These are phyloP conservation scores for Metschnikowia cubensis DNA, from an alignment of 805 yeast genomes.

Conservation along the genomic window DNA sequence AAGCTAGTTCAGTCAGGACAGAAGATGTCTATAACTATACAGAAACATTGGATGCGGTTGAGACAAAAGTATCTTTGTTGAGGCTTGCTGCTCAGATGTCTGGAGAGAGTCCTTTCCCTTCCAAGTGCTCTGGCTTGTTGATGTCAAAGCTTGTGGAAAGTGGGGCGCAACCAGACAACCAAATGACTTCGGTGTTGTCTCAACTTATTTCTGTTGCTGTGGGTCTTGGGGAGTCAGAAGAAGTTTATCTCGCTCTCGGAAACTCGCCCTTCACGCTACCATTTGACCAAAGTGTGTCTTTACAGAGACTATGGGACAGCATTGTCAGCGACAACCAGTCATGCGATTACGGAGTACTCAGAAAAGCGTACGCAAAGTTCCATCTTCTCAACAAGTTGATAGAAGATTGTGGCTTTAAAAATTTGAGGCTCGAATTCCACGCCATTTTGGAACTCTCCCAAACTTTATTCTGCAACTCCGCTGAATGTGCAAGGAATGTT, in stretches of 20 bases:
- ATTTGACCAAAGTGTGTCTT: neutral
- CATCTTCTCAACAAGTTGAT: constrained; percentile 26
- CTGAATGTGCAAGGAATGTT: constrained; percentile 20
- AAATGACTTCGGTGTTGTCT: neutral
- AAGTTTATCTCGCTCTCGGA: constrained; percentile 1
- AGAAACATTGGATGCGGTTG: constrained; percentile 1
- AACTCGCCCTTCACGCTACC: neutral
- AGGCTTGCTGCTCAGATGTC: constrained; percentile 1
- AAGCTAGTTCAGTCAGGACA: neutral
- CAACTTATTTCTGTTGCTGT: neutral
- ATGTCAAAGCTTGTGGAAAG: constrained; percentile 14
- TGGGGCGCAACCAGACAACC: constrained; percentile 5
- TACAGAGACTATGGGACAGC: constrained; percentile 5
- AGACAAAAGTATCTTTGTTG: constrained; percentile 6
- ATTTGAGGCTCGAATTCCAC: constrained; percentile 5
- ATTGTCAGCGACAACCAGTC: constrained; percentile 17
- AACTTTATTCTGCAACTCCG: constrained; percentile 19
- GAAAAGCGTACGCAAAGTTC: constrained; percentile 20
- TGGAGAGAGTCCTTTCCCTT: constrained; percentile 2
- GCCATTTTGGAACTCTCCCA: constrained; percentile 20
- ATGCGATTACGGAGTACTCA: constrained; percentile 19
- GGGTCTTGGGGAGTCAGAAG: neutral
- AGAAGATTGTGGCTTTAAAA: constrained; percentile 5
- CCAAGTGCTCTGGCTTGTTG: constrained; percentile 15
- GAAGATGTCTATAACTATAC: constrained; percentile 2